Evolutionary conservation across 2,329 filamentous ascomycete genomes (phyloP), one percentile per base, ranked within the genome.

Genomic region (Fusarium anguioides): DNA sequence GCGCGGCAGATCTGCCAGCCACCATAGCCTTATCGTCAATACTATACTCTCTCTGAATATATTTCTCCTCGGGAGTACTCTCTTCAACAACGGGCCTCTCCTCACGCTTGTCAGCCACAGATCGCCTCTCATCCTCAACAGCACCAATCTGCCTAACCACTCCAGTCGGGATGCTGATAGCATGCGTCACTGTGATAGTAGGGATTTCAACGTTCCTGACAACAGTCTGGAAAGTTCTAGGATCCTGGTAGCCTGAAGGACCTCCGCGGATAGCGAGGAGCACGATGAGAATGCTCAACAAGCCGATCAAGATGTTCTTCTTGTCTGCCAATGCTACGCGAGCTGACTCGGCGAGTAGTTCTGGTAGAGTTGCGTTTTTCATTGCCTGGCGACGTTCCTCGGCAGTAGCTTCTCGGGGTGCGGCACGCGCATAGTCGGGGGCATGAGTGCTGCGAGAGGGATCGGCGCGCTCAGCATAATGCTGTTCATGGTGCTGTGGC

Each of bases 261-360:
- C 73, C 59, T 60, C 77, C 59, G 47, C 77, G 66, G 14, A 84
- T 49, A 2, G 85, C 83, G 11, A 89, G 77, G 26, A 86, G 54
- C 15, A 88, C 67, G 4, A 88, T 81, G n/a, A 89, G 72, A 4
- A 85, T 58, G 53, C 84, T 82, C 48, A 90, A 77, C 1, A 86
- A 70, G 7, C 81, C 78, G 24, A 90, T 89, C n/a, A 82, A 77
- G 11, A 89, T 73, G 55, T 89, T 90, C 77, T 85, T 88, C 57
- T 81, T 81, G 68, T 90, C 87, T 44, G 83, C 81, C 69, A 89
- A 71, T 18, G 86, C 74, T 9, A 89, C 83, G 29, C 82, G 81
- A 48, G 80, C 77, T 0, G 86, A 85, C 64, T 87, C 84, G 10
- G 86, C 68, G 0, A 89, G 71, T 10, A 89, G 77, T 60, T 87